Conservation (phyloP, 306 rosid species). For the Prunus fruticosa region DNA sequence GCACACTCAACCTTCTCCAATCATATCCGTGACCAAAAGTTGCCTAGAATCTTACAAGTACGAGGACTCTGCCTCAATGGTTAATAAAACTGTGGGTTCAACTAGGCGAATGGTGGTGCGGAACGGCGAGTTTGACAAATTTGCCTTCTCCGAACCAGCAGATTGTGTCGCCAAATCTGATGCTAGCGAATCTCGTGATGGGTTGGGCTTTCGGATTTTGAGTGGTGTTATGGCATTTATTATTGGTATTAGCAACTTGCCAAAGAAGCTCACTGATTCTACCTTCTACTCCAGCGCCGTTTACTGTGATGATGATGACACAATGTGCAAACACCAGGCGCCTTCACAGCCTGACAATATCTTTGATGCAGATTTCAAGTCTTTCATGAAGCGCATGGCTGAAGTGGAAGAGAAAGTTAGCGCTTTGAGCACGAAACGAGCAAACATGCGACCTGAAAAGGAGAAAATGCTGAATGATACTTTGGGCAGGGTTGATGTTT, state of each 20-base stretch:
- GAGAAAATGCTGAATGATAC: constrained; percentile 3
- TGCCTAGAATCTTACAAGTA: background rate
- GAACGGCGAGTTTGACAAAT: background rate
- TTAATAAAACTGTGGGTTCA: background rate
- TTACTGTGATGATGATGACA: background rate
- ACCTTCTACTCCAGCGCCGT: constrained; percentile 5
- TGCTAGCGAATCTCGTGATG: background rate
- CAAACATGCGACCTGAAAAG: background rate
- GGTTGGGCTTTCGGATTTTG: background rate
- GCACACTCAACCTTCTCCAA: background rate
- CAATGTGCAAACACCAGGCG: background rate
- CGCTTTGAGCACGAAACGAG: background rate
- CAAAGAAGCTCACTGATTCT: constrained; percentile 6
- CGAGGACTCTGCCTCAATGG: constrained; percentile 3
- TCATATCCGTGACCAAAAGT: background rate
- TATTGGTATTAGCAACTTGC: constrained; percentile 4
- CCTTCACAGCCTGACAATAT: background rate
- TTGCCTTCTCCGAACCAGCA: background rate
- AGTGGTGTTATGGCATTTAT: constrained; percentile 8
- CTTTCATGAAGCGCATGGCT: background rate
- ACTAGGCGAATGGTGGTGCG: background rate
- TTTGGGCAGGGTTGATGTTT: background rate
- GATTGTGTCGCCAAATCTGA: background rate
- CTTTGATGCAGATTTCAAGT: background rate
- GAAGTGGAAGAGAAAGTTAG: background rate